phyloP scores from a whole-genome alignment of 179 eudicot genomes.

The Pouteria campechiana region DNA sequence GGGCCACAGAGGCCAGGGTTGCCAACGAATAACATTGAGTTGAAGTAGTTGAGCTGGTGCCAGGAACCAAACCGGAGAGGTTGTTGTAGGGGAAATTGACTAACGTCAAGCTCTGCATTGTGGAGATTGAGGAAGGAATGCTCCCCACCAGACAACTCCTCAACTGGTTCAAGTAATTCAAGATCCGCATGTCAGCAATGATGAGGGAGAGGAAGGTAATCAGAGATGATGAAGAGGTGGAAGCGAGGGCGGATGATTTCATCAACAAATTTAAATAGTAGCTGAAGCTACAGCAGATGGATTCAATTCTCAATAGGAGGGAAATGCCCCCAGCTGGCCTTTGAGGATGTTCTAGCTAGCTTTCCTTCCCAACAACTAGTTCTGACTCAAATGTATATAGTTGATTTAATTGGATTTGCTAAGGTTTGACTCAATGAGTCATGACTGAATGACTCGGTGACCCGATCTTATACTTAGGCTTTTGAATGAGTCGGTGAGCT shows the following conservation, averaged over 20 bases:
- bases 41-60: constrained; percentile 82
- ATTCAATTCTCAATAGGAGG: constrained; percentile 37
- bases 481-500: too few relatives aligned
- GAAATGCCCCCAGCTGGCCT: too few relatives aligned
- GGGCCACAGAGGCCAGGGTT: constrained; percentile 83
- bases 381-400: too few relatives aligned
- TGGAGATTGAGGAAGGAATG: constrained; percentile 60
- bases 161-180: constrained; percentile 74
- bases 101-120: constrained; percentile 78
- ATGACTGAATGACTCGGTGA: too few relatives aligned
- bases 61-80: constrained; percentile 74
- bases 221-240: constrained; percentile 40
- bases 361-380: too few relatives aligned
- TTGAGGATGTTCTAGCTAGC: too few relatives aligned
- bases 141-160: constrained; percentile 54
- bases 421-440: too few relatives aligned
- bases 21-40: constrained; percentile 67
- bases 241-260: constrained; percentile 63
- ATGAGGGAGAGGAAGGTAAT: constrained; percentile 10
- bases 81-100: constrained; percentile 86
- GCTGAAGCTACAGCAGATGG: constrained; percentile 57
- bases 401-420: too few relatives aligned
- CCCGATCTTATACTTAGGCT: too few relatives aligned
- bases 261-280: constrained; percentile 52
- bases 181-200: constrained; percentile 58